Conservation (phyloP, 1,284 basidiomycete genomes). For the Cystobasidiaceae sp. region DNA sequence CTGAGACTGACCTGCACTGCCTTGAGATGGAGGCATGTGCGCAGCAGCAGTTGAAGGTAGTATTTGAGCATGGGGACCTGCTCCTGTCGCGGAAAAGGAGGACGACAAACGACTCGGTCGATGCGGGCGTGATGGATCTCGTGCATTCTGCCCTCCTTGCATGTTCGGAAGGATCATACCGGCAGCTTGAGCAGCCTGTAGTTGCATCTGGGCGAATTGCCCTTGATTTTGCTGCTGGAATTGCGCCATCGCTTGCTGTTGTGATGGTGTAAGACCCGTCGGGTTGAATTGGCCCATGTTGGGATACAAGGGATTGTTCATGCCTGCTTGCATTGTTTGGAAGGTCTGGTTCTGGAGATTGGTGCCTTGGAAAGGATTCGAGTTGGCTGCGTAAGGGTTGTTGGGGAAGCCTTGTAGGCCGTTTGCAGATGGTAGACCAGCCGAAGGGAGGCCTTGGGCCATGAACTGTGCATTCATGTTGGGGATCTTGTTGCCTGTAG, state of each 20-base stretch:
- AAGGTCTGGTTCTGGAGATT: constrained; percentile 4
- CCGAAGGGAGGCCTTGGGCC: neutral
- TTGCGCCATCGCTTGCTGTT: neutral
- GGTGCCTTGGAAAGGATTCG: constrained; percentile 12
- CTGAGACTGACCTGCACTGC: neutral
- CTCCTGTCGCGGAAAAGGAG: constrained; percentile 21
- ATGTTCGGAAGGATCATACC: neutral
- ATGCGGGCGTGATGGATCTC: constrained; percentile 13
- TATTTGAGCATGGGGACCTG: constrained; percentile 21
- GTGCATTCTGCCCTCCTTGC: neutral
- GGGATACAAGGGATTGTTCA: constrained; percentile 3
- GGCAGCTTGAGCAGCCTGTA: constrained; percentile 63
- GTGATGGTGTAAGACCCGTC: neutral
- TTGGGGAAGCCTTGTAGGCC: constrained; percentile 1
- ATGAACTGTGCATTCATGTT: neutral
- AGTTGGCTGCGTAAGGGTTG: constrained; percentile 2
- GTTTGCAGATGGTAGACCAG: constrained; percentile 4
- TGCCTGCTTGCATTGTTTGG: constrained; percentile 16
- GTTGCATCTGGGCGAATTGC: constrained; percentile 56
- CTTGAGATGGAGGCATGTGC: constrained; percentile 6
- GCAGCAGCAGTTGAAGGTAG: constrained; percentile 21
- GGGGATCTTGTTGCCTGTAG: neutral
- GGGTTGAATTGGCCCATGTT: constrained; percentile 5
- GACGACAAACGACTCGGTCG: constrained; percentile 22
- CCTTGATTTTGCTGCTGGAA: neutral